Percentiles rank a stretch among this genome's conserved stretches.
Evolutionary conservation across 768 basidiomycete genomes (phyloP).

Genomic region (Cyclocybe cylindracea): DNA sequence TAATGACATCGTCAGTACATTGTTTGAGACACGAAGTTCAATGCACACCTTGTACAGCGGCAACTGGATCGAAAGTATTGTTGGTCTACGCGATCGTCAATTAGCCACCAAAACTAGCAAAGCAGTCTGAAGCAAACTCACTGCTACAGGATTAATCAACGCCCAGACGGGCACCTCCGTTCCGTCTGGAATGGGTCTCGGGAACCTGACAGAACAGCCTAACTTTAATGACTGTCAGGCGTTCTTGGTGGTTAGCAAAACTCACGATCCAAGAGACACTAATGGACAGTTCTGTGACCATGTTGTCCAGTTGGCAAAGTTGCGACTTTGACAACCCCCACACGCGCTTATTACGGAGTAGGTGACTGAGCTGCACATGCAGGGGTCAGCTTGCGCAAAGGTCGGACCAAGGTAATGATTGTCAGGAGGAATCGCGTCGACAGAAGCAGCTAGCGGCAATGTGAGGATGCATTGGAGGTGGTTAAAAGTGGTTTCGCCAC

Average conservation of each 20-base stretch:
- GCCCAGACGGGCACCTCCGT: slow-evolving; percentile 59
- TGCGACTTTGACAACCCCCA: slow-evolving; percentile 55
- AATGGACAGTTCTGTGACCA: slow-evolving; percentile 37
- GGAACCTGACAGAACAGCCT: slow-evolving; percentile 37
- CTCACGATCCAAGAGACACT: slow-evolving; percentile 35
- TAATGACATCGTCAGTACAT: background rate
- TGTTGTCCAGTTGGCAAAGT: slow-evolving; percentile 35
- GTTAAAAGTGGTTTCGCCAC: background rate
- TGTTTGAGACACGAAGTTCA: background rate
- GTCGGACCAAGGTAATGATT: slow-evolving; percentile 46
- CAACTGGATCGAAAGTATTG: slow-evolving; percentile 33
- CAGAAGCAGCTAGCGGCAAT: slow-evolving; percentile 32
- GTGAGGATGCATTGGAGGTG: background rate
- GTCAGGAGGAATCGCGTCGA: slow-evolving; percentile 36
- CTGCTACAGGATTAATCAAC: slow-evolving; percentile 48
- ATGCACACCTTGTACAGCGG: slow-evolving; percentile 28
- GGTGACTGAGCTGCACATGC: slow-evolving; percentile 57
- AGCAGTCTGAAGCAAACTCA: slow-evolving; percentile 14
- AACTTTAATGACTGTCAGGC: background rate
- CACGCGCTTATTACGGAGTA: slow-evolving; percentile 63
- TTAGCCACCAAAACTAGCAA: slow-evolving; percentile 6
- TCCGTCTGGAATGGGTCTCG: slow-evolving; percentile 38
- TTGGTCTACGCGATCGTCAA: slow-evolving; percentile 24
- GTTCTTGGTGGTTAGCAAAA: background rate
- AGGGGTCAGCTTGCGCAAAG: slow-evolving; percentile 34